Percentiles rank a stretch among this genome's conserved stretches.
Evolutionary conservation across 495 filamentous ascomycete genomes (phyloP).

Genomic region (Aspergillus carlsbadensis): DNA sequence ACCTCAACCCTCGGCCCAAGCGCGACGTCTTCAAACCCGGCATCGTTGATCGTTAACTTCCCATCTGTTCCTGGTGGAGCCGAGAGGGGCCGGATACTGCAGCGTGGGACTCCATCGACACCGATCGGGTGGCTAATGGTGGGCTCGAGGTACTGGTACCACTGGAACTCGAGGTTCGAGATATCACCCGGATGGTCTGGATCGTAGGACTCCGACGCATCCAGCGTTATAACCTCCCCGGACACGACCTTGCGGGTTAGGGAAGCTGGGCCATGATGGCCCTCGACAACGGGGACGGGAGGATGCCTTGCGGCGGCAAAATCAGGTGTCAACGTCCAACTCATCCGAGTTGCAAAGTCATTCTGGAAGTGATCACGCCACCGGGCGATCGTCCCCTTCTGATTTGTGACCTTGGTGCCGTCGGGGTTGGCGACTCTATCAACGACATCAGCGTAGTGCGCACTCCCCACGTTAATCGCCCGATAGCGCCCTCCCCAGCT

Average conservation of each 20-base stretch:
- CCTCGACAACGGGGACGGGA: slow-evolving; percentile 38
- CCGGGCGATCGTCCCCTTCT: slow-evolving; percentile 27
- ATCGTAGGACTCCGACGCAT: too few species aligned
- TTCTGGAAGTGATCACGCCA: slow-evolving; percentile 46
- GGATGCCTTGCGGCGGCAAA: slow-evolving; percentile 32
- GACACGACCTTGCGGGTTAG: slow-evolving; percentile 14
- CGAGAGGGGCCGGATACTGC: too few species aligned
- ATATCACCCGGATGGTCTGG: too few species aligned
- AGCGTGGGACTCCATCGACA: too few species aligned
- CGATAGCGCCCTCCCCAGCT: slow-evolving; percentile 15
- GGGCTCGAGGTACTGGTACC: too few species aligned
- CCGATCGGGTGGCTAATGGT: too few species aligned
- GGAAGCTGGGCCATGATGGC: slow-evolving; percentile 22
- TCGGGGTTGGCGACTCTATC: not conserved
- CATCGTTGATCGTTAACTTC: too few species aligned
- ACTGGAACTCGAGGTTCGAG: too few species aligned
- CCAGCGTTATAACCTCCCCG: too few species aligned
- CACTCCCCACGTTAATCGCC: slow-evolving; percentile 31
- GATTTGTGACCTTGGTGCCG: not conserved
- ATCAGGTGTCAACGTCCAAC: slow-evolving; percentile 31
- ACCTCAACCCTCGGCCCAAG: too few species aligned
- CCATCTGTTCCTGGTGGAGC: too few species aligned
- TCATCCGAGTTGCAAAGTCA: slow-evolving; percentile 46
- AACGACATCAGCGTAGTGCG: slow-evolving; percentile 5
- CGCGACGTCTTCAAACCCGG: too few species aligned